Base-by-base conservation (phyloP, 2,329 filamentous ascomycete genomes). In the Neofusicoccum cordaticola region DNA sequence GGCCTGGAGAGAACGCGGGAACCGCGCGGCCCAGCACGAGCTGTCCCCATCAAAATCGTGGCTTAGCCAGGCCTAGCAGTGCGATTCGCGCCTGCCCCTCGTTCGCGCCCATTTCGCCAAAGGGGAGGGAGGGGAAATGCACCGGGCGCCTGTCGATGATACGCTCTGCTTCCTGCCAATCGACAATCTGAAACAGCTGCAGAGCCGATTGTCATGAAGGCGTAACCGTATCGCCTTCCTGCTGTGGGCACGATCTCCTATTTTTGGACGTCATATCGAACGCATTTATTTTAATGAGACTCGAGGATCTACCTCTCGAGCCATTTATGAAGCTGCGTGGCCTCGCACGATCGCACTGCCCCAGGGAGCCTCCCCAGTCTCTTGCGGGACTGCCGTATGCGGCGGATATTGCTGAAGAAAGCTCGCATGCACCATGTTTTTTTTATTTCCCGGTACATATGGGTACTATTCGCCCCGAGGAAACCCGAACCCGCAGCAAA, bases 401-500 rank as follows among this genome's bases (percentile, higher is more conserved):
- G 62, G 51, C 51, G 42, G 44, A 39, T 22, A 19, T 52, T 11
- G 37, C 63, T 65, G 63, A 51, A 52, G 53, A 45, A 65, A 61
- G 44, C 63, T 65, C 50, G 63, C 56, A 41, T 61, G 63, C 53
- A 65, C 63, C 63, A 65, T 65, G 63, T 51, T 65, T 65, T 62
- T 63, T 64, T 65, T 65, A 65, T 61, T 65, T 61, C 63, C 63
- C 56, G 63, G 63, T 53, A 61, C 63, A 60, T 65, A 65, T 45
- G 64, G 64, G 57, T 65, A 65, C 57, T 62, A 65, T 51, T 57
- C 47, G 63, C 57, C 64, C 64, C 47, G 48, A 62, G 58, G 56
- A 65, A 65, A 65, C 45, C 64, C 56, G 64, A 62, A 65, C 48
- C 64, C 64, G 64, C 57, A 65, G 63, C 64, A 66, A 67, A 57